Evolutionary conservation across 169 alveolate species (phyloP), one percentile per base, ranked within the genome.

Genomic region (Cryptosporidium meleagridis): DNA sequence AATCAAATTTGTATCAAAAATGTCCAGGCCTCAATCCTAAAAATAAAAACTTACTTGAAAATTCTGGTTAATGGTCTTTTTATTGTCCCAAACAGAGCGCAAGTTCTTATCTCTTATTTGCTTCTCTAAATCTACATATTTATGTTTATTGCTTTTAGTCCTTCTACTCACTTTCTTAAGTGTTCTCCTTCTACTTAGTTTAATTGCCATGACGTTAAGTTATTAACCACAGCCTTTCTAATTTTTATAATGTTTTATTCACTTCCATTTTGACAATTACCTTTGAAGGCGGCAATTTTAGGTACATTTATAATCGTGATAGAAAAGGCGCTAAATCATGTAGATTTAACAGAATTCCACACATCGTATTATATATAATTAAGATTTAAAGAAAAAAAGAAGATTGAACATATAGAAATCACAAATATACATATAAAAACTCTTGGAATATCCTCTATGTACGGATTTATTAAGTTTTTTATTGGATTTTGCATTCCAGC

Each of bases 31-130:
- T 33, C 31, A 12, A 16, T 35, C 9, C 12, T 18, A 29, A 0
- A 12, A 8, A 26, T 51, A 3, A 31, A 29, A 55, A 80, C 89
- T 80, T 67, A 80, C 89, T 41, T 80, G 35, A 0, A 80, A 80
- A 65, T 80, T 80, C 65, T 80, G 89, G 12, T 59, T 62, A 14
- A 80, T 48, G 51, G 89, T 80, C 62, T 59, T 80, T 29, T 65
- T 80, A 53, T 80, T 80, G 5, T 23, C 29, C 89, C 89, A 80
- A 2, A 59, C 65, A 48, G 68, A 61, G 12, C 89, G 55, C 67
- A 80, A 59, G 10, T 59, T 65, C 68, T 23, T 80, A 80, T 80
- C 89, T 29, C 89, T 80, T 62, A 80, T 80, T 59, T 80, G 89
- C 33, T 61, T 80, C 44, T 80, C 89, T 75, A 80, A 59, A 65